Evolutionary conservation across 164 flowering plant genomes (phyloP), one percentile per base, ranked within the genome.

Genomic region (Taxillus chinensis): DNA sequence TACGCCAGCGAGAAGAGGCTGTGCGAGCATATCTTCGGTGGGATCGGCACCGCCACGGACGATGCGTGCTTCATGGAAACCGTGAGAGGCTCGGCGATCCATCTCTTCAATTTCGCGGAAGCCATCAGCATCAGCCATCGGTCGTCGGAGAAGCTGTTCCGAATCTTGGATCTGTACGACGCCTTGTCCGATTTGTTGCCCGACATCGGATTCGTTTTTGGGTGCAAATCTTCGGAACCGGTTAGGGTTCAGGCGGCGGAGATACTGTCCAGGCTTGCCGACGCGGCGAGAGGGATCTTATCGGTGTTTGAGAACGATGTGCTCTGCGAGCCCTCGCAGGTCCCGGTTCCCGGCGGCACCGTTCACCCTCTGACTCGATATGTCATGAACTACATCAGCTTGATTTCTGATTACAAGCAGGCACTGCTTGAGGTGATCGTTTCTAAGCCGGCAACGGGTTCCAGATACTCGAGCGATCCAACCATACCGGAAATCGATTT

Each of bases 261-360:
- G 85, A 85, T 88, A 27, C 61, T 82, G 41, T 76, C 90, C 1
- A 63, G 96, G 66, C 71, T 92, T 8, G 92, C 83, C 2, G 96
- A 92, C 78, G 90, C 96, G 0, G 83, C 79, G 1, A 75, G 92
- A 50, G 90, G 96, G 61, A 88, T 80, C 7, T 52, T 92, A 6
- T 83, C 89, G 5, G 98, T 88, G 63, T 88, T 92, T 62, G 98
- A 92, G 82, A 84, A 77, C 57, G 89, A 85, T 0, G 91, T 92
- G 42, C 79, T 85, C 13, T 71, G 82, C 0, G 98, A 92, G 66
- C 83, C 85, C 0, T 83, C 93, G 0, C 72, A 37, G 69, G 72
- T 79, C n/a, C 85, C 90, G 2, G 86, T 90, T 7, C 92, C 91
- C 2, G 97, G 96, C 3, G 96, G 97, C 15, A 85, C 93, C 0